phyloP scores from a whole-genome alignment of 1,284 basidiomycete species.

The Malassezia japonica region DNA sequence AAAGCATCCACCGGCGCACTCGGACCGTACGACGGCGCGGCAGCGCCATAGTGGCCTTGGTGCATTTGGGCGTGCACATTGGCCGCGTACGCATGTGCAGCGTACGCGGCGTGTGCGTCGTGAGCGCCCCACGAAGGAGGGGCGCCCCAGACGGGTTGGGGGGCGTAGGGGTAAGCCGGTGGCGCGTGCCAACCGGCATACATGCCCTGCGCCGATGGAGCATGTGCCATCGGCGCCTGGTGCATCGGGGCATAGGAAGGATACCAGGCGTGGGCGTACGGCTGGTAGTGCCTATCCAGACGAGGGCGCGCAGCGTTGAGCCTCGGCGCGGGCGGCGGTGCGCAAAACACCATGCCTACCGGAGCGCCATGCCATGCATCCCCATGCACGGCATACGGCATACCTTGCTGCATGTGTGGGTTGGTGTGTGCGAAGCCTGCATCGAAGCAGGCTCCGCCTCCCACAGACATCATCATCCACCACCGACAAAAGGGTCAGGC shows the following conservation, averaged over 20 bases:
- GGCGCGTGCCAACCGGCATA: neutral
- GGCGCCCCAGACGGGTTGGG: neutral
- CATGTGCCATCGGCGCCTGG: neutral
- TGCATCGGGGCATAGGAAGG: neutral
- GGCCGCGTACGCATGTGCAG: neutral
- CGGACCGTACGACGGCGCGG: neutral
- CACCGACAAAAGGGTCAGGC: neutral
- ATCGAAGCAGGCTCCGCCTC: constrained; percentile 4
- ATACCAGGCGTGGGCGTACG: neutral
- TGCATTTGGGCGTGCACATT: no score
- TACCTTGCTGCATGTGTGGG: neutral
- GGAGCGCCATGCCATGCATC: neutral
- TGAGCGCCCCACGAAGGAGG: neutral
- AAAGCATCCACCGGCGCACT: neutral
- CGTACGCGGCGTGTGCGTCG: neutral
- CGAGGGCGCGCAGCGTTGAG: constrained; percentile 1
- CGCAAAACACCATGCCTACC: neutral
- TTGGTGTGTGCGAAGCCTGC: neutral
- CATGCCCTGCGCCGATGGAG: neutral
- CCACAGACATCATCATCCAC: neutral
- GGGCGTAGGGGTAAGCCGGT: neutral
- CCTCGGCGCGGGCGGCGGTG: constrained; percentile 3
- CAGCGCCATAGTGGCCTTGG: neutral
- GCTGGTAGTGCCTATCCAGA: neutral
- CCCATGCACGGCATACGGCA: neutral